Conservation (phyloP, 768 basidiomycete genomes). For the Hypholoma sublateritium region DNA sequence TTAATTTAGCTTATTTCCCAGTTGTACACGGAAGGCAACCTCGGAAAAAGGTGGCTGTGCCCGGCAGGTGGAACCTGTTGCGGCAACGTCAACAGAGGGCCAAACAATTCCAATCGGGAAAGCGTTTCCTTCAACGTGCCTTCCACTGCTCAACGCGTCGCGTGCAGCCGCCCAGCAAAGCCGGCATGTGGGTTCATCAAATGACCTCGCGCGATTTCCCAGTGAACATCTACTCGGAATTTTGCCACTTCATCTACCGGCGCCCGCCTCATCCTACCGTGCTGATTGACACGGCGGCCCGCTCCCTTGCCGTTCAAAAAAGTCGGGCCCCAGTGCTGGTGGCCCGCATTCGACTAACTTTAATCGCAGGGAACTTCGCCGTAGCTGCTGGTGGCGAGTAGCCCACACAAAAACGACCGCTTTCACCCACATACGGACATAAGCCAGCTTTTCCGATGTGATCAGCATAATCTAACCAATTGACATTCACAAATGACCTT, state of each 20-base stretch:
- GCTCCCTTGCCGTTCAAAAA: no score
- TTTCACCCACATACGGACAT: background rate
- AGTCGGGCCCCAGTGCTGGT: no score
- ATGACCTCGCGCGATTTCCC: slow-evolving; percentile 9
- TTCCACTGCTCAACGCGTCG: background rate
- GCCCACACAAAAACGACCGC: no score
- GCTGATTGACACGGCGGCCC: no score
- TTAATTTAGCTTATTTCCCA: no score
- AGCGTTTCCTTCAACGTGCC: background rate
- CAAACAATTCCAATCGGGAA: no score
- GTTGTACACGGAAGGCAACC: background rate
- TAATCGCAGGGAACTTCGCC: no score
- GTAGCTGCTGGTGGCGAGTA: no score
- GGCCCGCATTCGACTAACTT: no score
- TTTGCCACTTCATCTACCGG: background rate
- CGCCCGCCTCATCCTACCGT: background rate
- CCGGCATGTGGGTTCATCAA: slow-evolving; percentile 16
- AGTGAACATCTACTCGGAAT: background rate
- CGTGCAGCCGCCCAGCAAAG: background rate
- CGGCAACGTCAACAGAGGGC: background rate
- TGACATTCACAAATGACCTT: background rate
- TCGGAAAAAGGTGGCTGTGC: background rate
- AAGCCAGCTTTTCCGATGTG: background rate
- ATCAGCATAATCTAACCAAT: background rate
- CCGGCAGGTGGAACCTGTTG: background rate